Evolutionary conservation across 352 stramenopile genomes (phyloP), one percentile per base, ranked within the genome.

Genomic region (Achlya hypogyna): DNA sequence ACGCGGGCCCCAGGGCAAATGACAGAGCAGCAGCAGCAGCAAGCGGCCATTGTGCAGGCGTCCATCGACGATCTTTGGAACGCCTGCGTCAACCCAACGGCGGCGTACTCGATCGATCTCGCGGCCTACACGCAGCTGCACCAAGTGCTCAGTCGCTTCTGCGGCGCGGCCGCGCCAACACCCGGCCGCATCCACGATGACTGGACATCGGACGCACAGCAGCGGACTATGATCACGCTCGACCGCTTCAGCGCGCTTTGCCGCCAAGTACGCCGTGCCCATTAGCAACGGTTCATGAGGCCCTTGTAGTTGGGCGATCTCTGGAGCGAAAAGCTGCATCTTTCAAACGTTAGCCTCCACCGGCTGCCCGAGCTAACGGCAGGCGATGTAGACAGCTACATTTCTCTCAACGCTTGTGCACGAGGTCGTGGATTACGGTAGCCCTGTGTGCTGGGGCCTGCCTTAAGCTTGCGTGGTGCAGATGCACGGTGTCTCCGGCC

Each of bases 41-140:
- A 22, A 10, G 49, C 49, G 10, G 49, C 49, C 31, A 56, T 56
- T 9, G 31, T 56, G 10, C 49, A 56, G 25, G 49, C 2, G 25
- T 56, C 49, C 3, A 56, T 56, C 8, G 49, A 56, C 31, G 49
- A 56, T 20, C 31, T 56, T 16, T 56, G 49, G 49, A 56, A 35
- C 31, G 49, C 49, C 14, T 56, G 49, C 31, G 49, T 56, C 8
- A 8, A 9, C 31, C 49, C 49, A 1, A 56, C 49, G 8, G 25
- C 49, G 20, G 49, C 49, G 10, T 56, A 38, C 49, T 12, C 49
- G 31, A 38, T 56, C 25, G 49, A 56, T n/a, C 25, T 56, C 1
- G 8, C 2, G 2, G 25, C 8, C 12, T 56, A 56, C 49, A 38
- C 49, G 31, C 49, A 10, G 2, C 8, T 56, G 31, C 49, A 56